These are phyloP conservation scores for Furculomyces boomerangus DNA, from an alignment of 371 early-diverging fungal genomes.

Conservation along the genomic window DNA sequence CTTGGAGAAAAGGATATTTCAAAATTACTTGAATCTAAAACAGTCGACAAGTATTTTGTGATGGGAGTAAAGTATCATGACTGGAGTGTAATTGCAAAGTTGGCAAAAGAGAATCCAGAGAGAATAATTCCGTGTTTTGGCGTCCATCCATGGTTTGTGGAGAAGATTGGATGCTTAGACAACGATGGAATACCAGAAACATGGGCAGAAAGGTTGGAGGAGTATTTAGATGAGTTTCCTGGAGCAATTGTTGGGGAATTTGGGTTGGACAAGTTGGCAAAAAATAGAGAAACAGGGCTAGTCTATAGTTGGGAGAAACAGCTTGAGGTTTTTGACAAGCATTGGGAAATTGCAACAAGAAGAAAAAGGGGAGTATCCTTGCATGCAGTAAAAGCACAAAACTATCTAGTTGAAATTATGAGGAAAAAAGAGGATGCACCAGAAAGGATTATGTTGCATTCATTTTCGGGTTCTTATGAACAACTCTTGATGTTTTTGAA, in stretches of 20 bases:
- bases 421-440: conserved; percentile 11
- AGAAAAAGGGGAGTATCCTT: conserved; percentile 48
- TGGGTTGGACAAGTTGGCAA: conserved; percentile 61
- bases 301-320: conserved; percentile 45
- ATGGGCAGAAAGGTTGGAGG: conserved; percentile 14
- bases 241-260: conserved; percentile 51
- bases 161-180: conserved; percentile 3
- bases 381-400: conserved; percentile 68
- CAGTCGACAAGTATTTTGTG: conserved; percentile 7
- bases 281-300: conserved; percentile 24
- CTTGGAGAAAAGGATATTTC: conserved; percentile 17
- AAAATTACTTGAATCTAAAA: background rate
- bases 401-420: conserved; percentile 23
- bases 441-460: conserved; percentile 63
- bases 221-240: conserved; percentile 5
- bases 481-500: conserved; percentile 39
- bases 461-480: conserved; percentile 63
- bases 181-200: conserved; percentile 7
- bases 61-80: conserved; percentile 25
- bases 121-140: conserved; percentile 33
- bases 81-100: conserved; percentile 23
- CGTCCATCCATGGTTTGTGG: conserved; percentile 53
- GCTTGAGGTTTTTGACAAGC: conserved; percentile 36
- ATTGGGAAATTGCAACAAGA: conserved; percentile 50
- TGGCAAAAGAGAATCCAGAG: conserved; percentile 13